Conservation (phyloP, 495 filamentous ascomycete species). For the Daldinia caldariorum region DNA sequence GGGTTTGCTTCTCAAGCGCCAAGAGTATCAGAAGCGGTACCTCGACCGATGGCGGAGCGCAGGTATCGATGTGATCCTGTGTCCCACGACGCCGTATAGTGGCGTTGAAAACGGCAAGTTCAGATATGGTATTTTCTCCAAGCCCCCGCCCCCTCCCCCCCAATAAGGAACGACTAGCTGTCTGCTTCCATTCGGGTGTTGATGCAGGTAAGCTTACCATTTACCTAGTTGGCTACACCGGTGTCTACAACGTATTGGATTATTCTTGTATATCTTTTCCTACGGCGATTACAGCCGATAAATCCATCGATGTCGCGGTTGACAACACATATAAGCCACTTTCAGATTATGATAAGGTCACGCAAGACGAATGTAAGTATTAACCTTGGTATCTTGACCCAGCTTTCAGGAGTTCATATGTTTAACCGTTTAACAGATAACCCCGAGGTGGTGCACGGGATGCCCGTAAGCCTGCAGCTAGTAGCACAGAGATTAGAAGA, state of each 20-base stretch:
- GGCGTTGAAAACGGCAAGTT: constrained; percentile 75
- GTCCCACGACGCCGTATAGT: constrained; percentile 75
- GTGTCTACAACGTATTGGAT: constrained; percentile 68
- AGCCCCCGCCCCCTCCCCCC: not conserved
- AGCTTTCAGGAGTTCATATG: not conserved
- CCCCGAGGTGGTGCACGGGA: constrained; percentile 73
- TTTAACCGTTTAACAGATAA: constrained; percentile 58
- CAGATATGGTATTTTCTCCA: constrained; percentile 69
- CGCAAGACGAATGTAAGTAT: constrained; percentile 71
- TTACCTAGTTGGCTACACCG: constrained; percentile 74
- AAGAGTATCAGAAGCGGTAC: constrained; percentile 76
- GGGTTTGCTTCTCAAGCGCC: constrained; percentile 74
- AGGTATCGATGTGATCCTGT: constrained; percentile 76
- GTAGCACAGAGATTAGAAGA: constrained; percentile 82
- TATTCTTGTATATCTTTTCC: constrained; percentile 50
- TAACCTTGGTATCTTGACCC: not conserved
- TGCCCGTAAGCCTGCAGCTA: constrained; percentile 83
- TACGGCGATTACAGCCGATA: constrained; percentile 78
- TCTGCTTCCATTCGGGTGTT: not conserved
- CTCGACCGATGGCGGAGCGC: constrained; percentile 76
- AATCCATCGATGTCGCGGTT: constrained; percentile 65
- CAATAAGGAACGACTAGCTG: not conserved
- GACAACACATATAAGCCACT: constrained; percentile 64
- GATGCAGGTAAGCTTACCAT: not conserved
- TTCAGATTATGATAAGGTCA: constrained; percentile 74